Base-by-base conservation (phyloP, 768 basidiomycete species). In the Pilatotrama ljubarskyi region DNA sequence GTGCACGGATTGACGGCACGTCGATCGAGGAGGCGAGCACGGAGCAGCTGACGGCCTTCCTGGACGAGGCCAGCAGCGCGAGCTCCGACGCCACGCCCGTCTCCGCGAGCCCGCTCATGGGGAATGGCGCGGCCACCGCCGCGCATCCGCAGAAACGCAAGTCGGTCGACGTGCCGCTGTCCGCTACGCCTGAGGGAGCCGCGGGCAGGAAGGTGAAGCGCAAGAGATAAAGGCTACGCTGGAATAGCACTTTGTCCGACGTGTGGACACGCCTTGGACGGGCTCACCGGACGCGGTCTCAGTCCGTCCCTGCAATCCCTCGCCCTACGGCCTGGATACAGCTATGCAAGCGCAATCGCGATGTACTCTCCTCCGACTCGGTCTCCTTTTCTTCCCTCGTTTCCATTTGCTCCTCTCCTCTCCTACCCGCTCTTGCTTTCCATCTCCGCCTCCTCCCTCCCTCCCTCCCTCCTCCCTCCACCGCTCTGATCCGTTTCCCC, bases 11-110 rank as follows among this genome's bases (percentile, higher is more conserved):
- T n/a, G 71, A 69, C 37, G 64, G 69, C 44, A 67, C 73, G 44
- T 71, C 72, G 52, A 66, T 75, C 3, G 69, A 68, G 13, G 71
- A 61, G 40, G 58, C 73, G 32, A 72, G 74, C 11, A 69, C 75
- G 54, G 71, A 77, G 56, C 75, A 75, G 56, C 61, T 80, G 25
- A 71, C 76, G 35, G 76, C 79, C 4, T 78, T 80, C 64, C 68
- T 80, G 52, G 78, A 80, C 54, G 79, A 77, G 58, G 77, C 61
- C 11, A 47, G 55, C 46, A 56, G 55, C 44, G 44, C 44, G 14
- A 50, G 77, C 7, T 75, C 76, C 17, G 75, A 73, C 22, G 47
- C 63, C 6, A 48, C 47, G 15, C 32, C 56, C 14, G 52, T 15
- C 22, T 20, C 18, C 10, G 43, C 53, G 20, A 51, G 54, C 43